Conservation (phyloP, 371 early-diverging fungal genomes). For the Batkoa obscura region DNA sequence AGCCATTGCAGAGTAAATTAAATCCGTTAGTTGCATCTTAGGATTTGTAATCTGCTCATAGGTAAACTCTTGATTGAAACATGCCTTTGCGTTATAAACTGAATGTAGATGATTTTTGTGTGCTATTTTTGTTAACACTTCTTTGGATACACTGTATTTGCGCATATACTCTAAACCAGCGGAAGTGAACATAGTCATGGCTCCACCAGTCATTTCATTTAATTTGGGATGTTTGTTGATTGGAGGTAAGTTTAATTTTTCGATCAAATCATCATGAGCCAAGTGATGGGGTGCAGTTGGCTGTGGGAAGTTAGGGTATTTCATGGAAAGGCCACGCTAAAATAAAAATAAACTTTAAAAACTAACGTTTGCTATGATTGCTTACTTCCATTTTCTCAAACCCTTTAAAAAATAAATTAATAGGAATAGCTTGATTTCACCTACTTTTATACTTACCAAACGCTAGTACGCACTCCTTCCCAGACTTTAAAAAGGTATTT, state of each 20-base stretch:
- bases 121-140: neutral
- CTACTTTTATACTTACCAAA: neutral
- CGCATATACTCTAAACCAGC: neutral
- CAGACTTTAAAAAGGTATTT: slow-evolving; percentile 38
- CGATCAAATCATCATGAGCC: neutral
- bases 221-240: neutral
- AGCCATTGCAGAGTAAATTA: neutral
- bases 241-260: neutral
- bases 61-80: neutral
- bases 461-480: slow-evolving; percentile 9
- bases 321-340: slow-evolving; percentile 21
- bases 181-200: neutral
- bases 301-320: neutral
- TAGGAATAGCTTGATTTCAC: no score
- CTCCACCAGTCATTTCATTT: neutral
- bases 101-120: neutral
- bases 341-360: slow-evolving; percentile 60
- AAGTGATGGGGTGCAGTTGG: neutral
- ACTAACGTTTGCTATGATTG: slow-evolving; percentile 30
- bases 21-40: neutral
- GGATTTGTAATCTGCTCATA: neutral
- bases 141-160: neutral
- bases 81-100: neutral
- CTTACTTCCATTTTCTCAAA: neutral
- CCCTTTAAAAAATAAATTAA: neutral